These are phyloP conservation scores for Sclerospora graminicola DNA, from an alignment of 352 stramenopile species.

Conservation along the genomic window DNA sequence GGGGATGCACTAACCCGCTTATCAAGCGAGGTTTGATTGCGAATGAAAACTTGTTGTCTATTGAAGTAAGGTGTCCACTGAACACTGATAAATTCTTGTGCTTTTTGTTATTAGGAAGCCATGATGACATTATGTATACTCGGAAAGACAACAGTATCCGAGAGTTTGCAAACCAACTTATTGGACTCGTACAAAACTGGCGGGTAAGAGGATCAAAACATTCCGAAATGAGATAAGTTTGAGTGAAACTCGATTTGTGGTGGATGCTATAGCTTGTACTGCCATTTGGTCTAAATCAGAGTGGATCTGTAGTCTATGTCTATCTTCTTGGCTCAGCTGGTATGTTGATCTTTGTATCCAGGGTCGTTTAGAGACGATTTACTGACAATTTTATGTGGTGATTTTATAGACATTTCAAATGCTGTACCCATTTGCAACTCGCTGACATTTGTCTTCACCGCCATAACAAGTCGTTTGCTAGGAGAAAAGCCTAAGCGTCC, in stretches of 20 bases:
- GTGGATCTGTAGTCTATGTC: slow-evolving; percentile 70
- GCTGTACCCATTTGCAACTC: slow-evolving; percentile 86
- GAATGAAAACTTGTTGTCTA: background rate
- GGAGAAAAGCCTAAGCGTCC: slow-evolving; percentile 63
- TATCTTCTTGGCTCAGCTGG: slow-evolving; percentile 65
- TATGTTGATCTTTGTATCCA: slow-evolving; percentile 7
- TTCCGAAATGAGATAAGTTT: too few relatives aligned
- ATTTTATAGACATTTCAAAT: slow-evolving; percentile 60
- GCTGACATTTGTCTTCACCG: slow-evolving; percentile 83
- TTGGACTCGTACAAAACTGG: slow-evolving; percentile 60
- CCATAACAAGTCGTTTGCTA: slow-evolving; percentile 61
- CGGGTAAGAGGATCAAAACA: slow-evolving; percentile 23
- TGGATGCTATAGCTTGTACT: slow-evolving; percentile 49
- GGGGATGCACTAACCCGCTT: slow-evolving; percentile 80
- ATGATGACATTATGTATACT: slow-evolving; percentile 36
- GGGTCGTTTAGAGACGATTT: background rate
- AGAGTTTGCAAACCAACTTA: slow-evolving; percentile 38
- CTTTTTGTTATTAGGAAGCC: slow-evolving; percentile 30
- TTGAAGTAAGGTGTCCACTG: background rate
- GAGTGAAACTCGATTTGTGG: background rate
- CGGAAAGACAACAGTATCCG: slow-evolving; percentile 44
- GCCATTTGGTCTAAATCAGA: slow-evolving; percentile 79
- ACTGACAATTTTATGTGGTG: background rate
- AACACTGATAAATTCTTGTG: background rate
- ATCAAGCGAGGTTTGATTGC: slow-evolving; percentile 54